Percentiles rank a stretch among this genome's conserved stretches.
Evolutionary conservation across 1,139 yeast species (phyloP).

Genomic region (Geotrichum bryndzae): DNA sequence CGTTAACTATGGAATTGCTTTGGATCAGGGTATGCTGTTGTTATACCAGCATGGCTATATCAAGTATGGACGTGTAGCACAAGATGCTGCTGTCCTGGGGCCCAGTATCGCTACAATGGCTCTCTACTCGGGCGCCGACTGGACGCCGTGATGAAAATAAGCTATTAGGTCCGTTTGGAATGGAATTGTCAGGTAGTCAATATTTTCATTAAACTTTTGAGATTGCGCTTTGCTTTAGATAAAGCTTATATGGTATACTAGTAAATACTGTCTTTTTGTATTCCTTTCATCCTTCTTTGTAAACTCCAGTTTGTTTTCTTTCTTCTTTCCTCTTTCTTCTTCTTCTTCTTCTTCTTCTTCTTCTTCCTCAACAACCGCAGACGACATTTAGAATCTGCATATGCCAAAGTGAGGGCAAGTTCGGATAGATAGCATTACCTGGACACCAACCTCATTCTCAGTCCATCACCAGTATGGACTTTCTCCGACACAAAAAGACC

Average conservation of each 20-base stretch:
- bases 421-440: neutral
- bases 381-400: neutral
- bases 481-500: conserved; percentile 17
- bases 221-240: neutral
- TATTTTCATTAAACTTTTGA: neutral
- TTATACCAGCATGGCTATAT: neutral
- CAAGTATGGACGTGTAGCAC: neutral
- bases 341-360: neutral
- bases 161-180: neutral
- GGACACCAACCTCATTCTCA: neutral
- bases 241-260: neutral
- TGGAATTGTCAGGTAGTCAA: neutral
- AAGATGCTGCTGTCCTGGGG: neutral
- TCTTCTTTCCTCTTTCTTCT: neutral
- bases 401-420: neutral
- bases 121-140: neutral
- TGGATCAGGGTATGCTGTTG: neutral
- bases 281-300: neutral
- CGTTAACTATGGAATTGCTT: neutral
- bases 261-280: neutral
- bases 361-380: neutral
- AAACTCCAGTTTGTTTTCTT: neutral
- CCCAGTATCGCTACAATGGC: neutral
- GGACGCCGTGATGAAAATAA: neutral
- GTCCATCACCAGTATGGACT: conserved; percentile 11